These are phyloP conservation scores for Haberlea rhodopensis DNA, from an alignment of 257 asterid species.

Conservation along the genomic window DNA sequence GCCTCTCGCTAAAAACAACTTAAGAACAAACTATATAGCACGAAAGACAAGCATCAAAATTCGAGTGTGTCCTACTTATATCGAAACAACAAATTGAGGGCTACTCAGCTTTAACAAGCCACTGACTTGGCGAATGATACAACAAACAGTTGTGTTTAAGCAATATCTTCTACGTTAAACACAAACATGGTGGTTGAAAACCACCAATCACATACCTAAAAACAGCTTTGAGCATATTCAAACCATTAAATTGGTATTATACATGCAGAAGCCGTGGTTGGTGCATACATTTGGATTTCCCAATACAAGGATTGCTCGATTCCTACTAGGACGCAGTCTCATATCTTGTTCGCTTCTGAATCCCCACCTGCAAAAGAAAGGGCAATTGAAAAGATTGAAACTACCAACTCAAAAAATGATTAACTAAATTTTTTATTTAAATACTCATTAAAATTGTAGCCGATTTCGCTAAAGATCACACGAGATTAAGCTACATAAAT, in stretches of 20 bases:
- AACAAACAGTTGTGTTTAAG: slow-evolving; percentile 8
- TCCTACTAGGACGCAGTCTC: slow-evolving; percentile 36
- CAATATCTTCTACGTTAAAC: slow-evolving; percentile 9
- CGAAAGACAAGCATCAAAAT: background rate
- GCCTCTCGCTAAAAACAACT: background rate
- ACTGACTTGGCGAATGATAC: background rate
- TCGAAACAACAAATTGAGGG: background rate
- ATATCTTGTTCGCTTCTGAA: slow-evolving; percentile 30
- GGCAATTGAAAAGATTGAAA: slow-evolving; percentile 10
- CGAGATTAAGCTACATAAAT: background rate
- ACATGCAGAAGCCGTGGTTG: slow-evolving; percentile 40
- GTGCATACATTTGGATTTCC: slow-evolving; percentile 83
- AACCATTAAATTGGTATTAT: slow-evolving; percentile 44
- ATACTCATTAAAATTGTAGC: background rate
- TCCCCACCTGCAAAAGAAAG: slow-evolving; percentile 41
- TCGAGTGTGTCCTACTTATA: background rate
- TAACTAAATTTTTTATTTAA: background rate
- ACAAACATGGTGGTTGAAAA: slow-evolving; percentile 6
- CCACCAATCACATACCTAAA: slow-evolving; percentile 40
- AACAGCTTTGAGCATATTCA: slow-evolving; percentile 38
- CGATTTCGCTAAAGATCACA: background rate
- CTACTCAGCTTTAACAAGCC: background rate
- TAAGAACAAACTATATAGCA: background rate
- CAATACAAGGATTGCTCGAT: slow-evolving; percentile 51
- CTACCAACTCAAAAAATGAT: background rate